Evolutionary conservation across 2,329 filamentous ascomycete species (phyloP).

Genomic region (Monilinia vaccinii-corymbosi): DNA sequence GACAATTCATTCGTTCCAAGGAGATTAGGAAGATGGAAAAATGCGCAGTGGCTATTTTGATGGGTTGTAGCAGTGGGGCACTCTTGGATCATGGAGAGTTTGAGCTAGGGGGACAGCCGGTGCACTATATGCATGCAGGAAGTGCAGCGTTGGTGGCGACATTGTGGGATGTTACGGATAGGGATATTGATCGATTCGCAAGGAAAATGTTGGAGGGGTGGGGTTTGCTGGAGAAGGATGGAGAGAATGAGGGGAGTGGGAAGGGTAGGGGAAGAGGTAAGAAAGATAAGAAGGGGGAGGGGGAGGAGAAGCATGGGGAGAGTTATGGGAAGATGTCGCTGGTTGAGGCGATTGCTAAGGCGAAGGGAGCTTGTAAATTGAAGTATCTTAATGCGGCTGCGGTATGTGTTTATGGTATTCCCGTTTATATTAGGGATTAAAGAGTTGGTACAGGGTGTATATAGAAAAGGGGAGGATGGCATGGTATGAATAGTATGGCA

Average conservation of each 20-base stretch:
- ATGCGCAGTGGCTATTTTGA: slow-evolving; percentile 77
- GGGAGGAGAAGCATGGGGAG: slow-evolving; percentile 22
- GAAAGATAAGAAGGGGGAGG: slow-evolving; percentile 24
- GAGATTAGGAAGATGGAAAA: slow-evolving; percentile 70
- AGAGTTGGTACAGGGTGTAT: background rate
- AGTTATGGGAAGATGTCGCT: slow-evolving; percentile 43
- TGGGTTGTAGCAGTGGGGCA: slow-evolving; percentile 86
- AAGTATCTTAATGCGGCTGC: slow-evolving; percentile 89
- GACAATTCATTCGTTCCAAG: slow-evolving; percentile 83
- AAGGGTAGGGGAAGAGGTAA: slow-evolving; percentile 25
- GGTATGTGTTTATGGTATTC: slow-evolving; percentile 89
- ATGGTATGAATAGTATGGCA: background rate
- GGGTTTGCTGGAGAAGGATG: slow-evolving; percentile 50
- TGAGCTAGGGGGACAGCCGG: slow-evolving; percentile 81
- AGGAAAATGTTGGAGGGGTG: slow-evolving; percentile 72
- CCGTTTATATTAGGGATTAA: slow-evolving; percentile 48
- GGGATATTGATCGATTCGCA: slow-evolving; percentile 91
- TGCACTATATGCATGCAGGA: slow-evolving; percentile 86
- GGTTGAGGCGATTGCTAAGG: slow-evolving; percentile 71
- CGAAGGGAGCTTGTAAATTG: slow-evolving; percentile 72
- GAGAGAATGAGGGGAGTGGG: slow-evolving; percentile 23
- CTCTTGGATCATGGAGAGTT: slow-evolving; percentile 77
- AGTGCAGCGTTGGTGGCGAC: slow-evolving; percentile 82
- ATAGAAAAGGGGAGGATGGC: background rate
- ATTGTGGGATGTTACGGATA: slow-evolving; percentile 96